Evolutionary conservation across 805 yeast species (phyloP).

Genomic region (Candida manassasensis): DNA sequence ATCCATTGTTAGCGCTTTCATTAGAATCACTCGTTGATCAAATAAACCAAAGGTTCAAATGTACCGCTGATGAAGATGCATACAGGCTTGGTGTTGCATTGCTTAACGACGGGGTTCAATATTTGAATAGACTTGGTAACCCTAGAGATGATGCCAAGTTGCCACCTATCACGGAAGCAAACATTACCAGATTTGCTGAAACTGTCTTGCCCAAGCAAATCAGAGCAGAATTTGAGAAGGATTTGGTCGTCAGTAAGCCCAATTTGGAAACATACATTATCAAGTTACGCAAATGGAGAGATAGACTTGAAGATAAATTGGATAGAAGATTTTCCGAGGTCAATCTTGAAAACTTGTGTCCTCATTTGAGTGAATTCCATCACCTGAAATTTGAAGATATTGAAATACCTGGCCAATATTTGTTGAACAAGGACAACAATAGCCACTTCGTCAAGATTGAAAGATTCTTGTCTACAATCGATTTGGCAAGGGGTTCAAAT

Average conservation of each 20-base stretch:
- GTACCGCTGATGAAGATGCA: constrained; percentile 93
- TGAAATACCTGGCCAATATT: constrained; percentile 95
- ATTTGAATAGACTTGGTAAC: constrained; percentile 76
- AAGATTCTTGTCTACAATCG: constrained; percentile 84
- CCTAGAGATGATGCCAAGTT: constrained; percentile 85
- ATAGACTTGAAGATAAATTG: constrained; percentile 83
- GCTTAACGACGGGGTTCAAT: constrained; percentile 89
- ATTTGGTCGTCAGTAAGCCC: constrained; percentile 82
- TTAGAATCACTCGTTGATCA: constrained; percentile 95
- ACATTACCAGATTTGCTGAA: constrained; percentile 84
- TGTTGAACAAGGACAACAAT: constrained; percentile 82
- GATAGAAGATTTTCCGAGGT: constrained; percentile 79
- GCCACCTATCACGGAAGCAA: constrained; percentile 88
- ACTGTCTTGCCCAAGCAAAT: constrained; percentile 86
- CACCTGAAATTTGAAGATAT: constrained; percentile 97
- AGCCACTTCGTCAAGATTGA: constrained; percentile 91
- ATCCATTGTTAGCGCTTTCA: constrained; percentile 87
- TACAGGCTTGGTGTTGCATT: constrained; percentile 89
- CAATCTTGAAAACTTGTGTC: constrained; percentile 84
- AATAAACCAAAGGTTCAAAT: constrained; percentile 87
- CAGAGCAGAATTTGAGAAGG: constrained; percentile 85
- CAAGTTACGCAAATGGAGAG: constrained; percentile 87
- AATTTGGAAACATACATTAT: constrained; percentile 81
- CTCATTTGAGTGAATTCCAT: constrained; percentile 94
- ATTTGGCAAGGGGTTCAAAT: constrained; percentile 82